Percentiles rank a stretch among this genome's conserved stretches.
These are phyloP conservation scores for Collybiopsis confluens DNA, from an alignment of 768 basidiomycete species.

Conservation along the genomic window DNA sequence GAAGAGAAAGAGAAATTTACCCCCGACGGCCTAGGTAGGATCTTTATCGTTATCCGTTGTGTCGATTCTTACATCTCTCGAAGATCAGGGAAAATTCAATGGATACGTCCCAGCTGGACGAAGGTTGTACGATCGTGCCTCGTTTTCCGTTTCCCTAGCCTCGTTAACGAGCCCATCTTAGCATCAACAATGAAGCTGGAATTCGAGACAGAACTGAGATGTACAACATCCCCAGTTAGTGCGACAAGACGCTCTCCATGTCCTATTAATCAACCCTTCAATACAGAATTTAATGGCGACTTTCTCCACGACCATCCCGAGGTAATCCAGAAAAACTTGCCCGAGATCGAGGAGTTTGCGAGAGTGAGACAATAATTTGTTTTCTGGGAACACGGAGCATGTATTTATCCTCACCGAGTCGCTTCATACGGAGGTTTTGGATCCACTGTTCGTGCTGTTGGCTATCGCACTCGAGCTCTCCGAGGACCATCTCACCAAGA, in stretches of 20 bases:
- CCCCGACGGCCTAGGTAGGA: conserved; percentile 29
- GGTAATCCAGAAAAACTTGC: conserved; percentile 30
- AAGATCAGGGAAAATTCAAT: too few relatives aligned
- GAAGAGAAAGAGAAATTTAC: conserved; percentile 45
- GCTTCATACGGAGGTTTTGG: conserved; percentile 42
- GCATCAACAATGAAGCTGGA: conserved; percentile 31
- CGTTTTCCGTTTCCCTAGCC: neutral
- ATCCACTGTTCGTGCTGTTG: conserved; percentile 41
- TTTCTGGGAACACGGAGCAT: neutral
- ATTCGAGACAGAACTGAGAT: conserved; percentile 41
- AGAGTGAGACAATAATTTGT: conserved; percentile 23
- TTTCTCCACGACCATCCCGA: conserved; percentile 36
- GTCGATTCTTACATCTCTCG: neutral
- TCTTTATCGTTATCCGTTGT: neutral
- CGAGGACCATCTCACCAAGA: conserved; percentile 41
- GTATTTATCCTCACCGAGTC: conserved; percentile 15
- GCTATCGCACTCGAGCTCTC: conserved; percentile 50
- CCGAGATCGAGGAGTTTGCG: conserved; percentile 43
- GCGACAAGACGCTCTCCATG: neutral
- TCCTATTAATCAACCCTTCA: neutral
- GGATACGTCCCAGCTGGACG: conserved; percentile 45
- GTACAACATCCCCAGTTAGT: conserved; percentile 46
- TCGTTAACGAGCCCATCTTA: conserved; percentile 8
- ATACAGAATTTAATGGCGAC: conserved; percentile 39
- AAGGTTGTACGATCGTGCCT: conserved; percentile 24